Conservation (phyloP, 140 eudicot species). For the Stevia rebaudiana region DNA sequence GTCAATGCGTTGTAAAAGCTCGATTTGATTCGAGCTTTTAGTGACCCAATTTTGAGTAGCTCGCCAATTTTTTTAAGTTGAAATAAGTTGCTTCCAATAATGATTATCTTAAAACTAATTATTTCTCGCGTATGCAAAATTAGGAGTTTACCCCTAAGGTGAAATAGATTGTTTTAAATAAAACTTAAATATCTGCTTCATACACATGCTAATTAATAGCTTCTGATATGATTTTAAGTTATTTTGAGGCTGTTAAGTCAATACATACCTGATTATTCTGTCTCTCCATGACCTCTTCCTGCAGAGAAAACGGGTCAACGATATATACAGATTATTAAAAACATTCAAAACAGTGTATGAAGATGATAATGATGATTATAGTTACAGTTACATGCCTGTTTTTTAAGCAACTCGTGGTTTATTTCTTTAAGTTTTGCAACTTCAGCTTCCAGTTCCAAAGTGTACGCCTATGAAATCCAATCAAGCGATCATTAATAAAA, state of each 20-base stretch:
- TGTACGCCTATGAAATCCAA: constrained; percentile 51
- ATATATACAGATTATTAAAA: not conserved
- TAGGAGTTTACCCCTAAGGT: too few species aligned
- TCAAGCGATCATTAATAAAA: not conserved
- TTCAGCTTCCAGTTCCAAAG: constrained; percentile 81
- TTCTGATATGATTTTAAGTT: not conserved
- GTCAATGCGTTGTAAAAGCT: not conserved
- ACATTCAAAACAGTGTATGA: not conserved
- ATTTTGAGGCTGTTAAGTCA: not conserved
- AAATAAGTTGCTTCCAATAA: not conserved
- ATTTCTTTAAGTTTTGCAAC: constrained; percentile 66
- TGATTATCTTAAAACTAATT: too few species aligned
- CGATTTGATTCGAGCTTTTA: not conserved
- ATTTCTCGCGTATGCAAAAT: too few species aligned
- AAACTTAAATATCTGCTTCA: too few species aligned
- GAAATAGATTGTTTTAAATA: too few species aligned
- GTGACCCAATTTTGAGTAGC: not conserved
- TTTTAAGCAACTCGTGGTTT: constrained; percentile 57
- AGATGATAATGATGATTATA: not conserved
- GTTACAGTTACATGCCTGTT: constrained; percentile 45
- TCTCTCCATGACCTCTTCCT: constrained; percentile 63
- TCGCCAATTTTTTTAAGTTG: too few species aligned
- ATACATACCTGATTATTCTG: constrained; percentile 59
- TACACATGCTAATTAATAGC: too few species aligned
- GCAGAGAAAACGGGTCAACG: constrained; percentile 20